phyloP scores from a whole-genome alignment of 2,329 filamentous ascomycete species.

The Colletotrichum salicis region DNA sequence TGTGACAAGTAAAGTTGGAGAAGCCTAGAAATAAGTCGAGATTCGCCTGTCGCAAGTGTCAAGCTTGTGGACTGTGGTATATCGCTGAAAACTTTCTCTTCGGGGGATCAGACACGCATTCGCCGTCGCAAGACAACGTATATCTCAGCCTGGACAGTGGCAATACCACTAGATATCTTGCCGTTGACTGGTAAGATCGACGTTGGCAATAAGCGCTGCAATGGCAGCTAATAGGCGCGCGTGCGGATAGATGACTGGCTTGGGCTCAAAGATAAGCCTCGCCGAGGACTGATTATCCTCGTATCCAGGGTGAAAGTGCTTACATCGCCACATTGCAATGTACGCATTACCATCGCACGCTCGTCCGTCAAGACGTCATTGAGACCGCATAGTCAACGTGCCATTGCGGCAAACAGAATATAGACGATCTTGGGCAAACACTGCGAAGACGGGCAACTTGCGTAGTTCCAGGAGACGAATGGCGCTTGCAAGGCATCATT shows the following conservation, averaged over 20 bases:
- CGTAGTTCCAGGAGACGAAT: neutral
- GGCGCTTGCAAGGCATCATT: neutral
- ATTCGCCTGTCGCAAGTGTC: neutral
- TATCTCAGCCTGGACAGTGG: neutral
- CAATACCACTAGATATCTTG: neutral
- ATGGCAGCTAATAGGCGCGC: neutral
- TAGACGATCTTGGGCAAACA: neutral
- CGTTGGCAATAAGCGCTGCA: neutral
- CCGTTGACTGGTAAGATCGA: neutral
- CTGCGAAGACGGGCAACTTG: neutral
- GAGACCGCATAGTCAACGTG: neutral
- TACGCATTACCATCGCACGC: neutral
- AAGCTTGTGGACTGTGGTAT: neutral
- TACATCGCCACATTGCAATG: neutral
- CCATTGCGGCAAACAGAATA: neutral
- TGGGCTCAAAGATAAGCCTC: neutral
- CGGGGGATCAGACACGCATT: neutral
- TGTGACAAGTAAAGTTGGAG: neutral
- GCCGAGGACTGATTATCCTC: no score
- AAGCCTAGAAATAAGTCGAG: neutral
- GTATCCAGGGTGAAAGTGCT: neutral
- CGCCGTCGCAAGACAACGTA: neutral
- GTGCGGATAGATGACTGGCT: neutral
- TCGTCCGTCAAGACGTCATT: neutral
- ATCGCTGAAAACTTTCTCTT: neutral